phyloP scores from a whole-genome alignment of 164 flowering plant genomes.

The Houttuynia cordata region DNA sequence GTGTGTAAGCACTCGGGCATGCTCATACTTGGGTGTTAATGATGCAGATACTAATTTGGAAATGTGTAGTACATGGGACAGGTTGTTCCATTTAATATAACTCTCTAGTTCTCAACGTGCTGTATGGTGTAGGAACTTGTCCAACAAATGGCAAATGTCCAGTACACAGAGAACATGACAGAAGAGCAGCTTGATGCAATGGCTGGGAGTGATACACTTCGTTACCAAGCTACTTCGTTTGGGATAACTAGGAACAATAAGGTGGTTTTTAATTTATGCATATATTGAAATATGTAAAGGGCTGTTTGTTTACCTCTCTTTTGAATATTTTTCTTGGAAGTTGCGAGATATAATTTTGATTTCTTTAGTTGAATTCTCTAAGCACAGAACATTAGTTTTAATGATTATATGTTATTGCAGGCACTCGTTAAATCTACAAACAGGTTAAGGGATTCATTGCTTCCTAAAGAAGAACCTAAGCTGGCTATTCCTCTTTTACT shows the following conservation, averaged over 20 bases:
- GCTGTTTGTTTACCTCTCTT: neutral
- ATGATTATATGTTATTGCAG: constrained; percentile 24
- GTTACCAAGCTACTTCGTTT: constrained; percentile 92
- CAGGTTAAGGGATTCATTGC: constrained; percentile 79
- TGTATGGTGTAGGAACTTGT: constrained; percentile 63
- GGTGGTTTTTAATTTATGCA: constrained; percentile 24
- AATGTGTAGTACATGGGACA: too few relatives aligned
- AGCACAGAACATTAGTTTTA: neutral
- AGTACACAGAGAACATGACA: constrained; percentile 92
- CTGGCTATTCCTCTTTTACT: constrained; percentile 88
- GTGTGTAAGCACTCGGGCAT: too few relatives aligned
- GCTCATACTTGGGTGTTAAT: too few relatives aligned
- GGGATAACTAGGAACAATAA: constrained; percentile 88
- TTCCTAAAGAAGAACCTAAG: constrained; percentile 89
- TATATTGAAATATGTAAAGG: neutral
- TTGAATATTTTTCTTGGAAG: neutral
- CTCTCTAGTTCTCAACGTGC: neutral
- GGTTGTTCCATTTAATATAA: neutral
- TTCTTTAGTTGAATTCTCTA: neutral
- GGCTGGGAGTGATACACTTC: constrained; percentile 98
- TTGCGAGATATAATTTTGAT: neutral
- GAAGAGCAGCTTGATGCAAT: constrained; percentile 98
- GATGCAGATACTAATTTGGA: neutral
- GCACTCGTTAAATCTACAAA: constrained; percentile 82
- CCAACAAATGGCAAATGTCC: constrained; percentile 99